Conservation (phyloP, 2,329 filamentous ascomycete species). For the Paracamarosporium sp. region DNA sequence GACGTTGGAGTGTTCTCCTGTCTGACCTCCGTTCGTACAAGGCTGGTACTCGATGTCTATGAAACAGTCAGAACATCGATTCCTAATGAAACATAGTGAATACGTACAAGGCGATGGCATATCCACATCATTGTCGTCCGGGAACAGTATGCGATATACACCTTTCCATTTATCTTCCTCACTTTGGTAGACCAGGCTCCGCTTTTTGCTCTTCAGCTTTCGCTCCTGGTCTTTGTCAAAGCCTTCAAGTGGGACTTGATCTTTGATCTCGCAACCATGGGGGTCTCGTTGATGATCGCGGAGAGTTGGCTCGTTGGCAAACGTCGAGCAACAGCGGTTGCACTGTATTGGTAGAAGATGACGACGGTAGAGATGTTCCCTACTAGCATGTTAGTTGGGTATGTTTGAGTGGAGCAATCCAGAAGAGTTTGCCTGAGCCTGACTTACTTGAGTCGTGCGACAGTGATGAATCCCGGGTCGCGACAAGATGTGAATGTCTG, state of each 20-base stretch:
- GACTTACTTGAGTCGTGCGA: constrained; percentile 30
- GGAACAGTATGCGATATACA: constrained; percentile 32
- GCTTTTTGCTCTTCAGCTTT: constrained; percentile 33
- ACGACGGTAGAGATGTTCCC: constrained; percentile 32
- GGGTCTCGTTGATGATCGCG: constrained; percentile 32
- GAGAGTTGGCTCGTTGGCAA: constrained; percentile 24
- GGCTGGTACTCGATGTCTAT: constrained; percentile 29
- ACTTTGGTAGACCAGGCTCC: constrained; percentile 20
- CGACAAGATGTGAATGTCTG: constrained; percentile 33
- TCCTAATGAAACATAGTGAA: background rate
- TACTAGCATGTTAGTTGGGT: background rate
- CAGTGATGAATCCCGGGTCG: constrained; percentile 31
- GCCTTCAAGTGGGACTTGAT: constrained; percentile 27
- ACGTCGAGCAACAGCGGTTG: constrained; percentile 29
- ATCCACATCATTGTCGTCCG: constrained; percentile 24
- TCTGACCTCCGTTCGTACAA: constrained; percentile 2
- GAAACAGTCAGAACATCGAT: background rate
- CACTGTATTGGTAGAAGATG: constrained; percentile 33
- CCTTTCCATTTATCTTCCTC: constrained; percentile 36
- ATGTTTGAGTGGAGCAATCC: background rate
- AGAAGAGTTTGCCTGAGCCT: background rate
- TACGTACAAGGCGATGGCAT: constrained; percentile 32
- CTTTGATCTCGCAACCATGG: constrained; percentile 24
- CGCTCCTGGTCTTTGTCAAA: constrained; percentile 35
- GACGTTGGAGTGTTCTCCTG: constrained; percentile 18